Evolutionary conservation across 768 basidiomycete genomes (phyloP), one percentile per base, ranked within the genome.

Genomic region (Suillus subaureus): DNA sequence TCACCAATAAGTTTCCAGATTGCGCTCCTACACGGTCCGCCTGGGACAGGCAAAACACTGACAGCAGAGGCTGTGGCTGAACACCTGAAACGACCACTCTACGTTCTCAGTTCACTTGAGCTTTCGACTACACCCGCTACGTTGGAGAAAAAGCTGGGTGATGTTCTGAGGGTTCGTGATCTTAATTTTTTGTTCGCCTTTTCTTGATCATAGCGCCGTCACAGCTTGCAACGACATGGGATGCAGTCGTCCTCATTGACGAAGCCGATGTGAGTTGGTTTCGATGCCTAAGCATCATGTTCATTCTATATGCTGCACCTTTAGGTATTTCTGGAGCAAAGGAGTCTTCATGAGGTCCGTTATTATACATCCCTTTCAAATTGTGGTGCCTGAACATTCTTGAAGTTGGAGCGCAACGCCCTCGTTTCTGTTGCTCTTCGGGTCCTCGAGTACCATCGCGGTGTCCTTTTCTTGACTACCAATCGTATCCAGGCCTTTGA

Each of bases 241-340:
- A 85, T 65, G 85, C 85, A 0, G 85, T 86, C 54, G 82, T 86
- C 1, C 75, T 86, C 54, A 86, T 87, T 61, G 85, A 87, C 63
- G 85, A 87, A 73, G 81, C 70, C 11, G 70, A 70, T 43, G 69
- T 70, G 35, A 64, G 64, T 61, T 33, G 18, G 12, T 60, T 43
- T 6, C 39, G n/a, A 11, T 21, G 7, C 23, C n/a, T 13, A 6
- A 6, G 39, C 4, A 40, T 39, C 18, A 18, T 57, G 15, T 9
- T 60, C 9, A 43, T 60, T 28, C 6, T 13, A 31, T 8, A 35
- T 35, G 12, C 35, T n/a, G 6, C 21, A 21, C 12, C 5, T 45
- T 87, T 88, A 91, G 74, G 88, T 91, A 5, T 91, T 90, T 83
- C 80, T 91, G 37, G 89, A 90, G 70, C 85, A 87, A 72, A 84